phyloP scores from a whole-genome alignment of 306 rosid species.

The Morella rubra region DNA sequence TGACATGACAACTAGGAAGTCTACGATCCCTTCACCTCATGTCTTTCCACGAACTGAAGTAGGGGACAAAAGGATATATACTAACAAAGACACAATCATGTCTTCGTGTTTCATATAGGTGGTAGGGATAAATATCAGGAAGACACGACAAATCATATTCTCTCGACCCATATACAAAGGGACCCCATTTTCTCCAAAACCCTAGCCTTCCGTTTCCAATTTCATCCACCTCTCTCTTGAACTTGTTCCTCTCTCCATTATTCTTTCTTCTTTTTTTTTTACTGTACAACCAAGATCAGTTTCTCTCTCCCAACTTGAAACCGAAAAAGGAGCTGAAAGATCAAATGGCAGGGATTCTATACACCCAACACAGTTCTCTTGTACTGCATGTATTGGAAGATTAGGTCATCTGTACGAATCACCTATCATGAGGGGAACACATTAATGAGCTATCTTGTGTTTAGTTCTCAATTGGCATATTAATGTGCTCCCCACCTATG shows the following conservation, averaged over 20 bases:
- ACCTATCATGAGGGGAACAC: constrained; percentile 4
- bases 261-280: constrained; percentile 3
- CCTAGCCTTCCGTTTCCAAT: constrained; percentile 18
- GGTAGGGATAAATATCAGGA: constrained; percentile 25
- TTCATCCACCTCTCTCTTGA: constrained; percentile 8
- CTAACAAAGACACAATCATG: too few relatives aligned
- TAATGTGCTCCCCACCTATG: constrained; percentile 34
- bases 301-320: too few relatives aligned
- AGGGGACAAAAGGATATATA: too few relatives aligned
- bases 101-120: background rate
- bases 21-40: too few relatives aligned
- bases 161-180: constrained; percentile 15
- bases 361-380: too few relatives aligned
- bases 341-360: too few relatives aligned
- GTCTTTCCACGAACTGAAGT: too few relatives aligned
- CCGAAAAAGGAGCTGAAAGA: too few relatives aligned
- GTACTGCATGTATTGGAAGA: constrained; percentile 34
- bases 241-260: constrained; percentile 16
- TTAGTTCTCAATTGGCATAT: constrained; percentile 19
- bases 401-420: constrained; percentile 33
- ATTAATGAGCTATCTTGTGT: constrained; percentile 11
- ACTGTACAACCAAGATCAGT: too few relatives aligned
- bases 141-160: constrained; percentile 27
- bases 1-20: too few relatives aligned
- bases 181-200: constrained; percentile 19